These are phyloP conservation scores for Dioscorea zingiberensis DNA, from an alignment of 106 monocot genomes.

Conservation along the genomic window DNA sequence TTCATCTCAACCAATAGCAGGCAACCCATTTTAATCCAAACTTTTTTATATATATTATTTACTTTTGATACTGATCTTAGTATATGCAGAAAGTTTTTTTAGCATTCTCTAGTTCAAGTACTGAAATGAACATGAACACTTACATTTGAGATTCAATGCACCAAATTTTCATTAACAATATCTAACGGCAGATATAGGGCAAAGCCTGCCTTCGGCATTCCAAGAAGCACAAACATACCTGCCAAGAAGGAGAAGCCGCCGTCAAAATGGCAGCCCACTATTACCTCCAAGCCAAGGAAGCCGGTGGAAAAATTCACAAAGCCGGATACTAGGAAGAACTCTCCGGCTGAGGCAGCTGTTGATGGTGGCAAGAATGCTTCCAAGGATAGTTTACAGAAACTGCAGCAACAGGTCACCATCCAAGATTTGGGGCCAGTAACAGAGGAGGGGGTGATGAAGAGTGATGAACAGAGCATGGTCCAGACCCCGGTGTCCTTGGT, in stretches of 20 bases:
- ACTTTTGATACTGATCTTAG: too few species aligned
- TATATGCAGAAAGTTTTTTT: not conserved
- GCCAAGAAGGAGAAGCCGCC: constrained; percentile 24
- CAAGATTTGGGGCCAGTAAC: not conserved
- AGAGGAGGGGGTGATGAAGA: not conserved
- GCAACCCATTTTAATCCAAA: not conserved
- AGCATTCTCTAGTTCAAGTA: too few species aligned
- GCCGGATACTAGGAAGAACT: not conserved
- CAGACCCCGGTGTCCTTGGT: constrained; percentile 3
- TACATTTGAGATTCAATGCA: too few species aligned
- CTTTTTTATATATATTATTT: not conserved
- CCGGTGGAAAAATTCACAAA: constrained; percentile 4
- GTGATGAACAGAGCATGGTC: constrained; percentile 4
- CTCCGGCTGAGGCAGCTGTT: too few species aligned
- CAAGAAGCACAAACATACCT: constrained; percentile 39
- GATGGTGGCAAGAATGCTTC: constrained; percentile 19
- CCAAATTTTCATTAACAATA: too few species aligned
- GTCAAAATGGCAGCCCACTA: constrained; percentile 3
- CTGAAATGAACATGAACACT: too few species aligned
- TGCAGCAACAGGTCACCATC: too few species aligned
- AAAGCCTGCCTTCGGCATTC: constrained; percentile 50
- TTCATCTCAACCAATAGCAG: not conserved
- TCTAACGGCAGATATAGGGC: constrained; percentile 13
- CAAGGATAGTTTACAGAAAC: constrained; percentile 7
- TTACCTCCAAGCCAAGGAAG: constrained; percentile 21